Evolutionary conservation across 78 protist genomes (phyloP).

Genomic region (Bigelowiella natans): DNA sequence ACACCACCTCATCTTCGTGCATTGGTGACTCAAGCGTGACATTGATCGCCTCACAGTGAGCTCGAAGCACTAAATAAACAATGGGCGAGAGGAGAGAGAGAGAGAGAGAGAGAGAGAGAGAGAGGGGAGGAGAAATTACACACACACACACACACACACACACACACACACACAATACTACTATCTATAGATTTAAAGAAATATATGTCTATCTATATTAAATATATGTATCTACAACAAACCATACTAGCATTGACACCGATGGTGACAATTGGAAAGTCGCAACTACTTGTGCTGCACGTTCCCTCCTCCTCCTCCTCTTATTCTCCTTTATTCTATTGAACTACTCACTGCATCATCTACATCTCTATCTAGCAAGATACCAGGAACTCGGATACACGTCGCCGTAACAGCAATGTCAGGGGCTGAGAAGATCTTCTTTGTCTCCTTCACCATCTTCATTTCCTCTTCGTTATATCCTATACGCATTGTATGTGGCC

Average conservation of each 20-base stretch:
- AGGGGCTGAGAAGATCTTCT: neutral
- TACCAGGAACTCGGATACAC: neutral
- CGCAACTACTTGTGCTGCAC: too few relatives aligned
- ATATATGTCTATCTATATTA: neutral
- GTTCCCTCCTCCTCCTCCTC: too few relatives aligned
- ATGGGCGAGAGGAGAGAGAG: too few relatives aligned
- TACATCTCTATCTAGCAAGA: too few relatives aligned
- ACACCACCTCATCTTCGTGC: neutral
- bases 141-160: neutral
- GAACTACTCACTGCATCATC: too few relatives aligned
- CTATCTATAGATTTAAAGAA: neutral
- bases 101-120: too few relatives aligned
- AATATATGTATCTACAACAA: neutral
- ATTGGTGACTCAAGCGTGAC: neutral
- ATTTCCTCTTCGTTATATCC: neutral
- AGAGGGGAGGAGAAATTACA: too few relatives aligned
- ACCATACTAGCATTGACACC: neutral
- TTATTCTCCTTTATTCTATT: too few relatives aligned
- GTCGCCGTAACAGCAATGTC: neutral
- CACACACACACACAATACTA: neutral
- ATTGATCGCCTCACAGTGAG: neutral
- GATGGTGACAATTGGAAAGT: neutral
- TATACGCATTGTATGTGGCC: neutral
- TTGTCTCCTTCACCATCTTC: neutral
- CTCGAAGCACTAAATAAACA: neutral